phyloP scores from a whole-genome alignment of 768 basidiomycete species.

The Leucocoprinus sp. region DNA sequence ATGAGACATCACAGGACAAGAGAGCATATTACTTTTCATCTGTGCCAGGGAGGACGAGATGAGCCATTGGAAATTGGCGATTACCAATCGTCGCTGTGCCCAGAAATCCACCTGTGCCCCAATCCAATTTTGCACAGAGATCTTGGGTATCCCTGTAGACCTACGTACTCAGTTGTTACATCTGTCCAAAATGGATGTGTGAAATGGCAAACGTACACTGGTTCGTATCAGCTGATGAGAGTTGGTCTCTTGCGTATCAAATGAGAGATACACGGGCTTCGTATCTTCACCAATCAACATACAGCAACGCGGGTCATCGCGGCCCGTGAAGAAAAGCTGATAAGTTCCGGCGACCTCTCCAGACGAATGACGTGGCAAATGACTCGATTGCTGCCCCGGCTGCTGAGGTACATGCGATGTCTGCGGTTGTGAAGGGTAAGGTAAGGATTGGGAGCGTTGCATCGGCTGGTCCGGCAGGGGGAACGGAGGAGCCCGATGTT shows the following conservation, averaged over 20 bases:
- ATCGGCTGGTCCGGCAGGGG: not conserved
- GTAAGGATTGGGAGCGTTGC: constrained; percentile 1
- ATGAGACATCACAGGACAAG: constrained; percentile 10
- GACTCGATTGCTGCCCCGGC: not conserved
- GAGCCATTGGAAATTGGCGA: constrained; percentile 51
- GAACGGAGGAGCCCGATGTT: not conserved
- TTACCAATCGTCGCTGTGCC: constrained; percentile 48
- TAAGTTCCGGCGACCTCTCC: constrained; percentile 31
- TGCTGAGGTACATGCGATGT: not conserved
- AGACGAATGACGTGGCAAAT: not conserved
- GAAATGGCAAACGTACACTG: constrained; percentile 32
- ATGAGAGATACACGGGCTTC: constrained; percentile 53
- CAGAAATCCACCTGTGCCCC: constrained; percentile 45
- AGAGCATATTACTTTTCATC: constrained; percentile 34
- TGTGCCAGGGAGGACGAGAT: constrained; percentile 49
- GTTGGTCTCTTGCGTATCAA: constrained; percentile 49
- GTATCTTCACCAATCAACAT: constrained; percentile 60
- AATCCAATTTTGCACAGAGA: constrained; percentile 40
- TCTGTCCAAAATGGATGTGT: not conserved
- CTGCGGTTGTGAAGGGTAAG: constrained; percentile 4
- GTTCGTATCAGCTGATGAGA: constrained; percentile 37
- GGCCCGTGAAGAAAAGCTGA: constrained; percentile 61
- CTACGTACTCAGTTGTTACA: constrained; percentile 17
- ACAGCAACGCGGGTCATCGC: constrained; percentile 60
- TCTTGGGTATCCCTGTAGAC: constrained; percentile 41